Evolutionary conservation across 2,329 filamentous ascomycete species (phyloP), one percentile per base, ranked within the genome.

Genomic region (Beauveria rudraprayagi): DNA sequence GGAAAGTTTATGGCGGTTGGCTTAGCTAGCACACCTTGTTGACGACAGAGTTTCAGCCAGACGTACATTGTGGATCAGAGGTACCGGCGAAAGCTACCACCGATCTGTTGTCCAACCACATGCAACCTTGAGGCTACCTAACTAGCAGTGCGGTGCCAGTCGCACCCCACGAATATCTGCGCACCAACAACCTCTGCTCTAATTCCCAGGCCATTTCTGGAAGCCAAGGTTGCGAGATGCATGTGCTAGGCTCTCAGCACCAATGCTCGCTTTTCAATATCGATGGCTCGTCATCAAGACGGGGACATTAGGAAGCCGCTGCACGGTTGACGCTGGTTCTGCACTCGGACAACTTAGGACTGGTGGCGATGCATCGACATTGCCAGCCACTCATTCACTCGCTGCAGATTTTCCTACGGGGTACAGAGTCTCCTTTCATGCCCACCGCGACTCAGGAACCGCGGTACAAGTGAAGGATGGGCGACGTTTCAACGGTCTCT

Each of bases 11-110:
- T 28, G 41, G 43, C 37, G 37, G 37, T 51, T 43, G 37, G 17
- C 47, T 58, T 14, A 52, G 51, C 46, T 44, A 24, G 47, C 5
- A 51, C 37, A 37, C 47, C 37, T 5, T 52, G 44, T 52, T 37
- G 56, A 52, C 56, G 17, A 52, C 24, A 51, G 37, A 52, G 56
- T 59, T 59, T 59, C 56, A 59, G 56, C 56, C 56, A 34, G 56
- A 30, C 34, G 37, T 44, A 22, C 34, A 11, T 19, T 51, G 56
- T 58, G 56, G 56, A 52, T 37, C 47, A 24, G 34, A 43, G 34
- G 28, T 48, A 40, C 41, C 26, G 17, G 54, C 40, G 41, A 47
- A 57, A 40, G 41, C 22, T 19, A 19, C 30, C 14, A 34, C 2
- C 55, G 19, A 57, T 30, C 30, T 41, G 40, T 40, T 37, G 26